These are phyloP conservation scores for Fomitopsis schrenkii DNA, from an alignment of 1,284 basidiomycete species.

Conservation along the genomic window DNA sequence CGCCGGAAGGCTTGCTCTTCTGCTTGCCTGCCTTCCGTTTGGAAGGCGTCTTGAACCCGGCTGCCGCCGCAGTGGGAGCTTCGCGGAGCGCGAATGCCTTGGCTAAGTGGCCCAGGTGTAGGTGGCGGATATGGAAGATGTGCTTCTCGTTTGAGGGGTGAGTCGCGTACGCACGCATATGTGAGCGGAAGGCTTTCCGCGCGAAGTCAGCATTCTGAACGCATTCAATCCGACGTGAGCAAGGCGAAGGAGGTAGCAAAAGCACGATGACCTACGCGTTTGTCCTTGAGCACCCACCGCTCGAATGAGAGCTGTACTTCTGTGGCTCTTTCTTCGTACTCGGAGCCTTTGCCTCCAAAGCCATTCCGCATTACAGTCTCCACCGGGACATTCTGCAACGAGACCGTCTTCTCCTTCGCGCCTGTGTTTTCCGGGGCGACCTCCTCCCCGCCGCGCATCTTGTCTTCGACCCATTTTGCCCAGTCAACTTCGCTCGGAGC, in stretches of 20 bases:
- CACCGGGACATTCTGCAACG: conserved; percentile 57
- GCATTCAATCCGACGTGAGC: not conserved
- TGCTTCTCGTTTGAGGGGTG: conserved; percentile 94
- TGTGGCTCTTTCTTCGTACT: conserved; percentile 90
- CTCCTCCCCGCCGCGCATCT: conserved; percentile 56
- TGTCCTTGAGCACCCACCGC: conserved; percentile 81
- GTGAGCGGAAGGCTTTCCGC: conserved; percentile 84
- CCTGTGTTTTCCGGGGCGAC: conserved; percentile 25
- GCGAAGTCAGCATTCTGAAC: conserved; percentile 73
- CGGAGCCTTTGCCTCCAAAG: conserved; percentile 78
- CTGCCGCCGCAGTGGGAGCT: conserved; percentile 71
- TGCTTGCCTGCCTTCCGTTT: conserved; percentile 19
- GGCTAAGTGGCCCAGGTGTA: conserved; percentile 95
- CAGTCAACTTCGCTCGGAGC: conserved; percentile 84
- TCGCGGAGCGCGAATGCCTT: conserved; percentile 96
- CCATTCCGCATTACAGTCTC: conserved; percentile 76
- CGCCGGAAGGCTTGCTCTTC: conserved; percentile 9
- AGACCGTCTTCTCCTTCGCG: conserved; percentile 35
- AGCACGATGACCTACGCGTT: conserved; percentile 51
- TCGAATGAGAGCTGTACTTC: conserved; percentile 96
- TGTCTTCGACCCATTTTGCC: conserved; percentile 83
- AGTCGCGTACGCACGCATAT: conserved; percentile 96
- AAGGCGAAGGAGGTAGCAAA: not conserved
- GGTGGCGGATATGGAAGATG: conserved; percentile 90
- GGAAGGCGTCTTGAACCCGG: conserved; percentile 17